phyloP scores from a whole-genome alignment of 306 rosid genomes.

The Herpetospermum pedunculosum region DNA sequence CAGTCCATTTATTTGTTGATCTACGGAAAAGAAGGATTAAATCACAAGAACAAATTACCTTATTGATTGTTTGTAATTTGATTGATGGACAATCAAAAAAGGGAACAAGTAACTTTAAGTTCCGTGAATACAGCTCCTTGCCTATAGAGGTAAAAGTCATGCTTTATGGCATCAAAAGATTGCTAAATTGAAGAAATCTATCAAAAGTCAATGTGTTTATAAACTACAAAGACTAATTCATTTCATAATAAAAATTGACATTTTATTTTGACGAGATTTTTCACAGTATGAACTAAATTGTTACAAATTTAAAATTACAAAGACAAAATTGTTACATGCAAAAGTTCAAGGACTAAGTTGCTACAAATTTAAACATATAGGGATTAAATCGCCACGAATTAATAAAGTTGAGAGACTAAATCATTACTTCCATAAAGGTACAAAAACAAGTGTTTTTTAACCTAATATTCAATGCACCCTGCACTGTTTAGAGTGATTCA shows the following conservation, averaged over 20 bases:
- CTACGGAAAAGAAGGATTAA: not conserved
- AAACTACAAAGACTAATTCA: not conserved
- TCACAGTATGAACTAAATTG: not conserved
- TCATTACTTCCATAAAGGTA: not conserved
- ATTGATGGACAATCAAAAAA: slow-evolving; percentile 72
- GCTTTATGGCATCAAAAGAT: not conserved
- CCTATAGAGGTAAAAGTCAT: slow-evolving; percentile 38
- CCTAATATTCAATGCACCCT: not conserved
- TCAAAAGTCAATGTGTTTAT: not conserved
- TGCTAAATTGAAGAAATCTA: not conserved
- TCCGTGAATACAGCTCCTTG: slow-evolving; percentile 67
- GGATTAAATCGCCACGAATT: not conserved
- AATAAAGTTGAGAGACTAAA: not conserved
- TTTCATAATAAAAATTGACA: not conserved
- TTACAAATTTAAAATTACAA: no score
- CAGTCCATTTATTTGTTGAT: not conserved
- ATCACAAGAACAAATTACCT: slow-evolving; percentile 33
- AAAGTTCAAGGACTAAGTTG: not conserved
- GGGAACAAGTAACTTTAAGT: slow-evolving; percentile 94
- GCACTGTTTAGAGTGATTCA: not conserved
- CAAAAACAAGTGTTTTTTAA: not conserved
- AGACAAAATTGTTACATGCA: not conserved
- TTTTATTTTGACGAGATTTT: not conserved
- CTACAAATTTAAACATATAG: no score
- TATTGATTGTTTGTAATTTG: slow-evolving; percentile 44